phyloP scores from a whole-genome alignment of 2,329 filamentous ascomycete genomes.

The Pseudogymnoascus sp. region DNA sequence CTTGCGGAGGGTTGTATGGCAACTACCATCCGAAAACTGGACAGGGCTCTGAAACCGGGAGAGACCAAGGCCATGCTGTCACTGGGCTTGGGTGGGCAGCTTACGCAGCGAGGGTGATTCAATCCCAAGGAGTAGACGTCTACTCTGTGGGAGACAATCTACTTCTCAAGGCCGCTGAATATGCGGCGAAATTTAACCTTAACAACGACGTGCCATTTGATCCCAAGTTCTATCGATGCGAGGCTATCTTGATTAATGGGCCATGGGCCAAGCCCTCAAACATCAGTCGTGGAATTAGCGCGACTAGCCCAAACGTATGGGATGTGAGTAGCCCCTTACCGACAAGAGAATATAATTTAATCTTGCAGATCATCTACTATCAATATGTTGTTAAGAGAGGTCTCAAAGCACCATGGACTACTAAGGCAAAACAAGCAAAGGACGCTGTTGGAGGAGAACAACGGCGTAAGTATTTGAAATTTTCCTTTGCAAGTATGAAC shows the following conservation, averaged over 20 bases:
- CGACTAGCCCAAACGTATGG: constrained; percentile 12
- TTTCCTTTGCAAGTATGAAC: neutral
- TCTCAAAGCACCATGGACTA: constrained; percentile 18
- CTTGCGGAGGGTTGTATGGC: constrained; percentile 31
- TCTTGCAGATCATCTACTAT: constrained; percentile 28
- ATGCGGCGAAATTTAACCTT: constrained; percentile 35
- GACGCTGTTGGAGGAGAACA: constrained; percentile 17
- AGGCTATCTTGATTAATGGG: constrained; percentile 34
- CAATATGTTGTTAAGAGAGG: constrained; percentile 28
- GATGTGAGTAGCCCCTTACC: constrained; percentile 17
- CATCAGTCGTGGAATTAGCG: constrained; percentile 22
- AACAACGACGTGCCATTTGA: constrained; percentile 32
- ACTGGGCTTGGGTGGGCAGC: constrained; percentile 32
- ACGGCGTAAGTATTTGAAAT: neutral
- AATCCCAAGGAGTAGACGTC: constrained; percentile 33
- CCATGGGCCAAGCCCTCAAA: constrained; percentile 31
- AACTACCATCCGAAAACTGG: constrained; percentile 31
- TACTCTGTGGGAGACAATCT: constrained; percentile 29
- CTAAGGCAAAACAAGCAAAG: constrained; percentile 15
- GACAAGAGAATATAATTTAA: constrained; percentile 2
- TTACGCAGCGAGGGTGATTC: constrained; percentile 28
- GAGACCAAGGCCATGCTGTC: constrained; percentile 33
- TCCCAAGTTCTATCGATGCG: constrained; percentile 33
- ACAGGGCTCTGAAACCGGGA: constrained; percentile 32
- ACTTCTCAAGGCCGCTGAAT: constrained; percentile 33